Percentiles rank a stretch among this genome's conserved stretches.
Conservation (phyloP, 805 yeast genomes). For the Spathaspora hagerdaliae region DNA sequence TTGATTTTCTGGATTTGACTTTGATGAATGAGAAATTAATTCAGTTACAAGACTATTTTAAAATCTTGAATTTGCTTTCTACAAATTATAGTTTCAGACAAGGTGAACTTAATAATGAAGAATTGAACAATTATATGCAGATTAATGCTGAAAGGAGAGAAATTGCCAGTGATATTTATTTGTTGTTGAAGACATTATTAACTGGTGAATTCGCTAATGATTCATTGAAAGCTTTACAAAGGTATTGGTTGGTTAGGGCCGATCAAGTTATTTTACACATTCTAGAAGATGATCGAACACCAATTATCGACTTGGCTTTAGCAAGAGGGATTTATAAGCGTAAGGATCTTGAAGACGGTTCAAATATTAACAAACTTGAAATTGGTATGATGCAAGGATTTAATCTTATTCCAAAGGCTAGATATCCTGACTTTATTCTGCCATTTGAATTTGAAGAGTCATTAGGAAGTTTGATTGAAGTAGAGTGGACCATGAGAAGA, state of each 20-base stretch:
- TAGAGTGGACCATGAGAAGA: slow-evolving; percentile 41
- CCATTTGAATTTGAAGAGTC: slow-evolving; percentile 15
- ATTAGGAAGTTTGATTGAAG: slow-evolving; percentile 20
- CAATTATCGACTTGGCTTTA: slow-evolving; percentile 35
- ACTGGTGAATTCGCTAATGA: slow-evolving; percentile 27
- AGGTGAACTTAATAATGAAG: slow-evolving; percentile 46
- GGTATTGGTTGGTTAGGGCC: slow-evolving; percentile 34
- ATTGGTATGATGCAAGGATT: slow-evolving; percentile 35
- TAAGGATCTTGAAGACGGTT: slow-evolving; percentile 35
- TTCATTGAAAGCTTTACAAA: slow-evolving; percentile 16
- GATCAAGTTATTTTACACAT: slow-evolving; percentile 38
- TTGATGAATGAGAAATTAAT: slow-evolving; percentile 46
- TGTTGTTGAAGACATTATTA: slow-evolving; percentile 33
- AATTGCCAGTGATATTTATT: slow-evolving; percentile 29
- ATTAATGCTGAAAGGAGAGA: slow-evolving; percentile 30
- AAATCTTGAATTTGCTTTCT: slow-evolving; percentile 37
- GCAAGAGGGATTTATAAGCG: slow-evolving; percentile 31
- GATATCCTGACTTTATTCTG: slow-evolving; percentile 30
- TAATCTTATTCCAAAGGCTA: slow-evolving; percentile 28
- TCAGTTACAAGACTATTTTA: slow-evolving; percentile 46
- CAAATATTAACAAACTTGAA: slow-evolving; percentile 34
- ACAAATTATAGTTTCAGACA: slow-evolving; percentile 49
- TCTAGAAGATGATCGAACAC: slow-evolving; percentile 37
- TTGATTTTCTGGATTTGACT: slow-evolving; percentile 61
- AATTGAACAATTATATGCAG: slow-evolving; percentile 39